Evolutionary conservation across 2,329 filamentous ascomycete genomes (phyloP), one percentile per base, ranked within the genome.

Genomic region (Colletotrichum gigasporum): DNA sequence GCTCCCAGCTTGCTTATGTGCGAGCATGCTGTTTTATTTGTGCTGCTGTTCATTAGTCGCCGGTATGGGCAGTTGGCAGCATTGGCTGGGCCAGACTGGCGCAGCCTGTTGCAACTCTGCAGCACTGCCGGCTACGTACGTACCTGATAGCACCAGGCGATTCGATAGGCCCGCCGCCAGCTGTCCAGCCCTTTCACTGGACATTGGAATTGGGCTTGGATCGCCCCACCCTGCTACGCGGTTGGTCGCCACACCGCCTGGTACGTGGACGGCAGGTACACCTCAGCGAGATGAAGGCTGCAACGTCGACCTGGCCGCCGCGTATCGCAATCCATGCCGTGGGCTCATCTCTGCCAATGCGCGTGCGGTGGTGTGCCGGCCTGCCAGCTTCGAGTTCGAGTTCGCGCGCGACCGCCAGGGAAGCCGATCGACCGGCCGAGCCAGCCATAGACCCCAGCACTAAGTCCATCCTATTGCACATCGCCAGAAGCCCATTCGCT

Each of bases 101-200:
- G 12, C 14, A 26, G 22, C 30, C 32, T 35, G 5, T n/a, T n/a
- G n/a, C n/a, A n/a, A n/a, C n/a, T n/a, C 10, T 50, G 44, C 30
- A n/a, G 51, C 51, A 54, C 37, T 34, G 26, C 30, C 54, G 45
- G 45, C 3, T 32, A 42, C 26, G 47, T 54, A 44, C 22, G 56
- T 54, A 53, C 48, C 39, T 60, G 56, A 22, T 48, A 60, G 48
- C 42, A n/a, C n/a, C n/a, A n/a, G n/a, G n/a, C n/a, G n/a, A n/a
- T n/a, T n/a, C n/a, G n/a, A n/a, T n/a, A n/a, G n/a, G n/a, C 54
- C 30, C 22, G 26, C 20, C 20, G 18, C 37, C 28, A 44, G 14
- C 47, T n/a, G n/a, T n/a, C 50, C 39, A 47, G 16, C 50, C 24
- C 18, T 56, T 39, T 26, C 5, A n/a, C n/a, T n/a, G n/a, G n/a